Evolutionary conservation across 2,329 filamentous ascomycete species (phyloP).

Genomic region (Dactylonectria estremocensis): DNA sequence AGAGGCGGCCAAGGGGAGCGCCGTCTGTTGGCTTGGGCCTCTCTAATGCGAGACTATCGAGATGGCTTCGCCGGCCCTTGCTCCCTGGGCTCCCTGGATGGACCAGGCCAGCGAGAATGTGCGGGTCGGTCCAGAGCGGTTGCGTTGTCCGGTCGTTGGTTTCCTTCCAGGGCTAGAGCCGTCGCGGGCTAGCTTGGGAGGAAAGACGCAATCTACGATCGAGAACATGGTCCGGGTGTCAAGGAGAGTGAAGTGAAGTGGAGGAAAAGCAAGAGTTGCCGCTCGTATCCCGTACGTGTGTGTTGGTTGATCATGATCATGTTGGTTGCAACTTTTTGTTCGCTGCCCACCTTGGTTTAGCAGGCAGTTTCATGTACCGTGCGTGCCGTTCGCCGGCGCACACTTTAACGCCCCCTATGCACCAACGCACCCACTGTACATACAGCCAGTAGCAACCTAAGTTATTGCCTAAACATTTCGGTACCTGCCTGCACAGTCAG

Average conservation of each 20-base stretch:
- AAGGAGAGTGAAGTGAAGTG: background rate
- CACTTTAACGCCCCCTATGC: too few relatives aligned
- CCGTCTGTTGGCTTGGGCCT: slow-evolving; percentile 33
- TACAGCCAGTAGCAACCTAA: too few relatives aligned
- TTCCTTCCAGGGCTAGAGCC: background rate
- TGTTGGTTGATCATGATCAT: background rate
- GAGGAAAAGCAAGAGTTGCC: background rate
- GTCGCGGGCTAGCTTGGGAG: slow-evolving; percentile 9
- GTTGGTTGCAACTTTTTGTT: background rate
- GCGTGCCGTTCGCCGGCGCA: too few relatives aligned
- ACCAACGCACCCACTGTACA: too few relatives aligned
- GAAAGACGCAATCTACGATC: slow-evolving; percentile 18
- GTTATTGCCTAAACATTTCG: too few relatives aligned
- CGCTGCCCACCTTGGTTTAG: too few relatives aligned
- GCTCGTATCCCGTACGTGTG: background rate
- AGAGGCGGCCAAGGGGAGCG: background rate
- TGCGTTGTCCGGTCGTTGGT: background rate
- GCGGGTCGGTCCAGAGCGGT: slow-evolving; percentile 36
- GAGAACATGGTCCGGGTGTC: slow-evolving; percentile 9
- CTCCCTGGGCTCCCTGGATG: slow-evolving; percentile 22
- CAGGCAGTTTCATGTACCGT: too few relatives aligned
- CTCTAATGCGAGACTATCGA: slow-evolving; percentile 46
- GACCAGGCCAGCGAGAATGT: background rate
- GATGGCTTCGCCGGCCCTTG: slow-evolving; percentile 32
- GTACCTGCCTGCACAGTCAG: too few relatives aligned